phyloP scores from a whole-genome alignment of 768 basidiomycete species.

The Trametes villosa region DNA sequence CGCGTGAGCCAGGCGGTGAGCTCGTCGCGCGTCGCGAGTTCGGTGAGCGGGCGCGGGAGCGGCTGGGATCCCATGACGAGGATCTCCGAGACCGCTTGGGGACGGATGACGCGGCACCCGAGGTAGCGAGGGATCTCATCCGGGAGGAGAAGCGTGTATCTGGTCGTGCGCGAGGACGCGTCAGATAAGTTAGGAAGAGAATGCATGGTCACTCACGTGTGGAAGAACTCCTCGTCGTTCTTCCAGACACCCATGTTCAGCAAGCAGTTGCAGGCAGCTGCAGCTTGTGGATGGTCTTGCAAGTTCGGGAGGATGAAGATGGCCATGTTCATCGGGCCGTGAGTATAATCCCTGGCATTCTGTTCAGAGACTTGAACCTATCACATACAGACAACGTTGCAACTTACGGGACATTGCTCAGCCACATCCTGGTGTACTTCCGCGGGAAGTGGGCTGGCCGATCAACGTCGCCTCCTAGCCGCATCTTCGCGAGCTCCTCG shows the following conservation, averaged over 20 bases:
- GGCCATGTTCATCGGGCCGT: constrained; percentile 36
- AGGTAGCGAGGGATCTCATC: constrained; percentile 35
- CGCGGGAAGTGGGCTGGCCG: constrained; percentile 35
- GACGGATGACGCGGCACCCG: constrained; percentile 31
- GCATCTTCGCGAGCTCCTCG: constrained; percentile 37
- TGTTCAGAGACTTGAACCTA: neutral
- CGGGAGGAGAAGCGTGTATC: constrained; percentile 37
- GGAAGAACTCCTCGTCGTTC: constrained; percentile 34
- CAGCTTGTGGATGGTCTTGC: constrained; percentile 27
- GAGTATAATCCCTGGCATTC: constrained; percentile 35
- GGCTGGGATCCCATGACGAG: constrained; percentile 1
- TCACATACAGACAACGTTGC: constrained; percentile 21
- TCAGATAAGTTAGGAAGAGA: neutral
- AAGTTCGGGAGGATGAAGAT: constrained; percentile 34
- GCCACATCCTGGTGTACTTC: constrained; percentile 39
- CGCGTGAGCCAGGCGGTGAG: constrained; percentile 40
- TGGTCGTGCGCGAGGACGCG: no score
- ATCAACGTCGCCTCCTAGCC: no score
- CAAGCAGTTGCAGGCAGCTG: constrained; percentile 35
- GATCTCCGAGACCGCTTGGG: neutral
- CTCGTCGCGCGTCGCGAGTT: constrained; percentile 33
- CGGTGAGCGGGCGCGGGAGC: constrained; percentile 17
- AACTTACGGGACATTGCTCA: constrained; percentile 38
- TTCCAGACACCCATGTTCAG: constrained; percentile 36
- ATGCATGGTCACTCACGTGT: constrained; percentile 27